Percentiles rank a stretch among this genome's conserved stretches.
phyloP scores from a whole-genome alignment of 2,329 filamentous ascomycete genomes.

The Paracamarosporium sp. region DNA sequence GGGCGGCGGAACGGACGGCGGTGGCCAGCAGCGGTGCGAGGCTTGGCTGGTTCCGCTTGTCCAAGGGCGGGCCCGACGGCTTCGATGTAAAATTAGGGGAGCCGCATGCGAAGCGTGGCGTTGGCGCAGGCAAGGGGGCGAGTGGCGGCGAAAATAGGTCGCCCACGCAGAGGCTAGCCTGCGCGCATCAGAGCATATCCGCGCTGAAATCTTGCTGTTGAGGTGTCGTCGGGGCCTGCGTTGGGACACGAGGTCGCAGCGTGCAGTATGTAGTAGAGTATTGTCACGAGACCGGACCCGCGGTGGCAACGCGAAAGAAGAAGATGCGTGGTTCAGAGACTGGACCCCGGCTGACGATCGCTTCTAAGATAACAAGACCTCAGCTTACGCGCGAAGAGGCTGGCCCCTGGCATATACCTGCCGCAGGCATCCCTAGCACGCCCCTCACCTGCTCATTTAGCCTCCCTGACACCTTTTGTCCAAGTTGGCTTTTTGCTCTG shows the following conservation, averaged over 20 bases:
- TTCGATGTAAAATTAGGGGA: not conserved
- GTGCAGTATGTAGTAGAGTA: too few relatives aligned
- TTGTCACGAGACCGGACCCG: too few relatives aligned
- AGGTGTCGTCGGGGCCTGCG: too few relatives aligned
- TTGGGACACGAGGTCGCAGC: too few relatives aligned
- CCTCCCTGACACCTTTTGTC: not conserved
- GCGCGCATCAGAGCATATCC: too few relatives aligned
- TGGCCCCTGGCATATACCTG: slow-evolving; percentile 3
- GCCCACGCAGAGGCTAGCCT: not conserved
- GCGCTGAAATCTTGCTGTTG: too few relatives aligned
- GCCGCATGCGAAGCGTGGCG: not conserved
- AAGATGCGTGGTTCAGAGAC: too few relatives aligned
- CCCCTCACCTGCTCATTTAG: slow-evolving; percentile 1
- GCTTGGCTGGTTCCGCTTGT: not conserved
- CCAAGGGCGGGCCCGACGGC: not conserved
- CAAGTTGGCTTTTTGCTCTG: not conserved
- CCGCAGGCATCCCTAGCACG: slow-evolving; percentile 2
- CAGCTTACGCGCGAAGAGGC: not conserved
- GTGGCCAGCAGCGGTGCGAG: too few relatives aligned
- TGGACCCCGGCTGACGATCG: not conserved
- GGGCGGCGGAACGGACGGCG: not conserved
- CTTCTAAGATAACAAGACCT: not conserved
- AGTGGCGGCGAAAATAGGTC: not conserved
- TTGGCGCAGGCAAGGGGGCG: not conserved
- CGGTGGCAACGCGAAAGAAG: too few relatives aligned